Conservation (phyloP, 2,329 filamentous ascomycete genomes). For the Botryotinia convoluta region DNA sequence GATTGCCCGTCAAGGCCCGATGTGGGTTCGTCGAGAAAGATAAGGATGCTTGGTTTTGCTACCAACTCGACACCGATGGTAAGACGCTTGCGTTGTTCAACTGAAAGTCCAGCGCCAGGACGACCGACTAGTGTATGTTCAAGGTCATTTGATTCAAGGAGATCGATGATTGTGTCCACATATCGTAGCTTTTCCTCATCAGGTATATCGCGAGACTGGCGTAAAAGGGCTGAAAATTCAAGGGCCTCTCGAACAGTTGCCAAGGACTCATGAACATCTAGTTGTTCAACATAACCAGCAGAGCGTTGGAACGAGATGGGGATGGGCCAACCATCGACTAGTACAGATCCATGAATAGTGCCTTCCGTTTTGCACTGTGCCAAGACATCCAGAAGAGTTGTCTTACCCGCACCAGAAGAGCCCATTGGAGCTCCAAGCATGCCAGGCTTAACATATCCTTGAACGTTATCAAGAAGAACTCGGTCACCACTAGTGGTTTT, state of each 20-base stretch:
- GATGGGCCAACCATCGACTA: slow-evolving; percentile 60
- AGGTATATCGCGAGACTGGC: slow-evolving; percentile 73
- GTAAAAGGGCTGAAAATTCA: slow-evolving; percentile 77
- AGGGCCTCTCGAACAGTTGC: slow-evolving; percentile 85
- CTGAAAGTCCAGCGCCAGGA: slow-evolving; percentile 58
- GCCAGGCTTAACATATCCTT: slow-evolving; percentile 60
- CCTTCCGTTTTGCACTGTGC: slow-evolving; percentile 85
- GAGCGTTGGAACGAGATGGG: slow-evolving; percentile 85
- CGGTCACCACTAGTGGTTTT: slow-evolving; percentile 60
- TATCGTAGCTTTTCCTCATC: slow-evolving; percentile 76
- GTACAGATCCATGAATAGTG: slow-evolving; percentile 82
- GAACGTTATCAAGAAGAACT: slow-evolving; percentile 64
- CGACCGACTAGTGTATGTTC: slow-evolving; percentile 64
- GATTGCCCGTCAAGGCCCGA: slow-evolving; percentile 61
- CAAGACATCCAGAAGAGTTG: slow-evolving; percentile 80
- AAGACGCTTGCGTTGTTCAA: slow-evolving; percentile 60
- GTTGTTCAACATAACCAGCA: slow-evolving; percentile 69
- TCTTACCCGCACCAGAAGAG: slow-evolving; percentile 72
- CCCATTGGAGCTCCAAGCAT: slow-evolving; percentile 63
- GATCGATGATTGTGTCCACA: slow-evolving; percentile 50
- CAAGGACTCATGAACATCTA: slow-evolving; percentile 82
- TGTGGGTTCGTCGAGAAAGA: slow-evolving; percentile 62
- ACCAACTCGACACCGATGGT: slow-evolving; percentile 60
- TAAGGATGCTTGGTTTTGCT: slow-evolving; percentile 54
- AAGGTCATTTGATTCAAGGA: slow-evolving; percentile 63